Conservation (phyloP, 192 early-diverging fungal species). For the Backusella mclennaniae region DNA sequence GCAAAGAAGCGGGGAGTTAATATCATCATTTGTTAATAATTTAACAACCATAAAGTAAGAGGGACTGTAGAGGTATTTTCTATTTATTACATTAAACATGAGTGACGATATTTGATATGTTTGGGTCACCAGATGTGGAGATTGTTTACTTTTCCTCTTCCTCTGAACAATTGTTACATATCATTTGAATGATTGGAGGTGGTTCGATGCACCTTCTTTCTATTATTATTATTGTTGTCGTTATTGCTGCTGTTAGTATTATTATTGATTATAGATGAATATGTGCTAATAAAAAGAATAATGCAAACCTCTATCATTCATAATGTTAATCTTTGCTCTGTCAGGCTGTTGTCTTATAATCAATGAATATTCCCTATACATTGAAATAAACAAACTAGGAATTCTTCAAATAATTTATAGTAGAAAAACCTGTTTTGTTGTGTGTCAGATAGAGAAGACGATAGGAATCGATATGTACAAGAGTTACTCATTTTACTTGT, state of each 20-base stretch:
- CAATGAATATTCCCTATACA: not conserved
- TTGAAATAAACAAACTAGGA: not conserved
- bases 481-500: not conserved
- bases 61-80: not conserved
- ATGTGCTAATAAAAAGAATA: not conserved
- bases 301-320: conserved; percentile 3
- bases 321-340: not conserved
- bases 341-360: not conserved
- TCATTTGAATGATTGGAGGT: not conserved
- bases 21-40: not conserved
- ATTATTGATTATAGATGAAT: not conserved
- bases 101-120: too few relatives aligned
- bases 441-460: not conserved
- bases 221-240: not conserved
- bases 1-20: not conserved
- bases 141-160: not conserved
- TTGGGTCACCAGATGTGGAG: not conserved
- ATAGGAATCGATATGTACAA: not conserved
- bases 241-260: too few relatives aligned
- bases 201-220: not conserved
- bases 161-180: not conserved
- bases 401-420: not conserved
- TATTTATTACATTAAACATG: not conserved
- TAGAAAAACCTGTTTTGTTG: not conserved
- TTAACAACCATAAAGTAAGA: not conserved